Percentiles rank a stretch among this genome's conserved stretches.
phyloP scores from a whole-genome alignment of 306 rosid genomes.

The Vicia sativa region DNA sequence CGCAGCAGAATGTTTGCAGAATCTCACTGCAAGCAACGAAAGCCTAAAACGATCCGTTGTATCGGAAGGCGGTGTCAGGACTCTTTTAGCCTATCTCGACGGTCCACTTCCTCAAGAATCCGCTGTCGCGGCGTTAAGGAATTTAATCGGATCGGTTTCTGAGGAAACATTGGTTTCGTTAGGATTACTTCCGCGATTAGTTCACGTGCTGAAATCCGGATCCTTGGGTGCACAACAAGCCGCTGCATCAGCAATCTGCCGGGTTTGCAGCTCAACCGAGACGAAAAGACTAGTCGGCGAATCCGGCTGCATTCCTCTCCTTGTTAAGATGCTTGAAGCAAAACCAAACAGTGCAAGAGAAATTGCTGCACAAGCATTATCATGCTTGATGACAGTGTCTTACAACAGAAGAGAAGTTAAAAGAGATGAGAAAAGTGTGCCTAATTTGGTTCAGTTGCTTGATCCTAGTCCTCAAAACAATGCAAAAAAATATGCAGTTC shows the following conservation, averaged over 20 bases:
- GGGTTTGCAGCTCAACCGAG: constrained; percentile 54
- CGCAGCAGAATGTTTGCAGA: constrained; percentile 90
- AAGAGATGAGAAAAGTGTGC: constrained; percentile 74
- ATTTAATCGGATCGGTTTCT: constrained; percentile 65
- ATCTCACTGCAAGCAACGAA: constrained; percentile 81
- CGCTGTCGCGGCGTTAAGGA: constrained; percentile 75
- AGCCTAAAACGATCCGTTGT: constrained; percentile 63
- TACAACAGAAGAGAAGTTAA: constrained; percentile 69
- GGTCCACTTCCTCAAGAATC: constrained; percentile 84
- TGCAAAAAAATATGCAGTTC: constrained; percentile 85
- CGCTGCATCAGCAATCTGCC: constrained; percentile 65
- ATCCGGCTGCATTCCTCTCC: constrained; percentile 74
- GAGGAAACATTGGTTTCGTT: constrained; percentile 56
- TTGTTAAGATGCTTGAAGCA: constrained; percentile 82
- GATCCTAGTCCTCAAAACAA: constrained; percentile 83
- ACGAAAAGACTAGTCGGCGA: constrained; percentile 71
- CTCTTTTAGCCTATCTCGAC: constrained; percentile 74
- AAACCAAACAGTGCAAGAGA: constrained; percentile 69
- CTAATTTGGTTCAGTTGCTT: constrained; percentile 84
- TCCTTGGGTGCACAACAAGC: constrained; percentile 82
- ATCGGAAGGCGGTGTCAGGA: constrained; percentile 79
- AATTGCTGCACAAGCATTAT: constrained; percentile 72
- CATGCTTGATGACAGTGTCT: constrained; percentile 59
- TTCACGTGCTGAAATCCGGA: constrained; percentile 70
- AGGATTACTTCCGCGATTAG: constrained; percentile 61